Evolutionary conservation across 2,329 filamentous ascomycete genomes (phyloP).

Genomic region (Xylaria arbuscula): DNA sequence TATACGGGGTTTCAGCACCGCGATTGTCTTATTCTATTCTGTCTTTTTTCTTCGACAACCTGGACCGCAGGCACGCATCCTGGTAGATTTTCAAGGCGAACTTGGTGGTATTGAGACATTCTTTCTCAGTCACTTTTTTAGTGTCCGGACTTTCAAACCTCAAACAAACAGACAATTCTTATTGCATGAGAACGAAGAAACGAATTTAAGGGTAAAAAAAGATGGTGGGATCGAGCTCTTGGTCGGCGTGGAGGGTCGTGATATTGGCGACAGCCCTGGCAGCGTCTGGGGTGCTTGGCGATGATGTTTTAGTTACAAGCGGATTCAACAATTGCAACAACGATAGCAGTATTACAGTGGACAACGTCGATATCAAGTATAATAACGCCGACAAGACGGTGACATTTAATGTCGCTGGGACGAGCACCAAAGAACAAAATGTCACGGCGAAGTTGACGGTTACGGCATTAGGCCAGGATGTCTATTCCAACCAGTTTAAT

Average conservation of each 20-base stretch:
- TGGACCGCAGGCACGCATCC: slow-evolving; percentile 18
- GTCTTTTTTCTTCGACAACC: slow-evolving; percentile 24
- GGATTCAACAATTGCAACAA: slow-evolving; percentile 80
- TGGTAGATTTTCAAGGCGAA: slow-evolving; percentile 37
- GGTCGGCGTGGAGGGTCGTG: slow-evolving; percentile 47
- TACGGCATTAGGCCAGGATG: slow-evolving; percentile 82
- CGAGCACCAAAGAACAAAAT: slow-evolving; percentile 78
- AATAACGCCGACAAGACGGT: slow-evolving; percentile 78
- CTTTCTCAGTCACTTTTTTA: slow-evolving; percentile 27
- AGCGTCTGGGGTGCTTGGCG: slow-evolving; percentile 65
- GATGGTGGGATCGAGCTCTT: slow-evolving; percentile 47
- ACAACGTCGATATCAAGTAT: slow-evolving; percentile 81
- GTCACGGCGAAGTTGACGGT: slow-evolving; percentile 82
- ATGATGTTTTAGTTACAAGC: slow-evolving; percentile 80
- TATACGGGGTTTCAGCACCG: slow-evolving; percentile 30
- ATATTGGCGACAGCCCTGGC: slow-evolving; percentile 54
- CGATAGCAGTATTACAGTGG: slow-evolving; percentile 72
- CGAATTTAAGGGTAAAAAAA: slow-evolving; percentile 31
- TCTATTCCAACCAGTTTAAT: slow-evolving; percentile 85
- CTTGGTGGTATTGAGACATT: slow-evolving; percentile 36
- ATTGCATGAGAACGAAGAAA: slow-evolving; percentile 9
- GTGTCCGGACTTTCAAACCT: slow-evolving; percentile 5
- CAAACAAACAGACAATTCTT: background rate
- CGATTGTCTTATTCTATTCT: slow-evolving; percentile 2
- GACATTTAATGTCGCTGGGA: slow-evolving; percentile 84